Evolutionary conservation across 108 stramenopile species (phyloP).

Genomic region (Discostella stelligeroides): DNA sequence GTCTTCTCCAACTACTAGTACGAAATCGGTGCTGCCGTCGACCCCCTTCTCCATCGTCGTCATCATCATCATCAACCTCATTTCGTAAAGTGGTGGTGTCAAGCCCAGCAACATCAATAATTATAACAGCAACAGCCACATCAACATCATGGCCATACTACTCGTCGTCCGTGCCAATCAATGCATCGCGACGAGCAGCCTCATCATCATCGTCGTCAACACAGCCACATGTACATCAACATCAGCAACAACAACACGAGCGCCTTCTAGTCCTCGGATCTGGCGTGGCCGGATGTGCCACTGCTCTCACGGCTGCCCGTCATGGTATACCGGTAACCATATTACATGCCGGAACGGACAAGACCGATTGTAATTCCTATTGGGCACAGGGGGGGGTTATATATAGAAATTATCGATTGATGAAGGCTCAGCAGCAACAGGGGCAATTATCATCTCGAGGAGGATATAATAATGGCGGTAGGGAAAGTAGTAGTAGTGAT

Average conservation of each 20-base stretch:
- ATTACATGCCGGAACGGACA: slow-evolving; percentile 66
- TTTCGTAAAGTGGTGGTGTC: no score
- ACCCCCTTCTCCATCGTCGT: no score
- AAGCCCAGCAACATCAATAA: no score
- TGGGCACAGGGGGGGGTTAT: slow-evolving; percentile 98
- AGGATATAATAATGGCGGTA: background rate
- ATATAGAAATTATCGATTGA: slow-evolving; percentile 70
- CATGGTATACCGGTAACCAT: slow-evolving; percentile 75
- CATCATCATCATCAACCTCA: no score
- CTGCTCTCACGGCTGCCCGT: slow-evolving; percentile 76
- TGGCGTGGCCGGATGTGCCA: slow-evolving; percentile 83
- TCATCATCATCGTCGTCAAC: slow-evolving; percentile 10
- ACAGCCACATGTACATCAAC: slow-evolving; percentile 4
- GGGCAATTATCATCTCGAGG: background rate
- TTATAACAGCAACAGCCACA: background rate
- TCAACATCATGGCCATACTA: no score
- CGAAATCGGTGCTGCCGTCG: no score
- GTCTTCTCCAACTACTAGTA: no score
- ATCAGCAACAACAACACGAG: slow-evolving; percentile 39
- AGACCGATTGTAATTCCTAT: slow-evolving; percentile 91
- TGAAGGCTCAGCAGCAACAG: slow-evolving; percentile 2
- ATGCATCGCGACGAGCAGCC: background rate
- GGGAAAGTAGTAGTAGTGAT: background rate
- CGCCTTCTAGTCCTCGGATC: slow-evolving; percentile 80
- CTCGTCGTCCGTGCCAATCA: no score